phyloP scores from a whole-genome alignment of 495 filamentous ascomycete species.

The Penicillium robsamsonii region DNA sequence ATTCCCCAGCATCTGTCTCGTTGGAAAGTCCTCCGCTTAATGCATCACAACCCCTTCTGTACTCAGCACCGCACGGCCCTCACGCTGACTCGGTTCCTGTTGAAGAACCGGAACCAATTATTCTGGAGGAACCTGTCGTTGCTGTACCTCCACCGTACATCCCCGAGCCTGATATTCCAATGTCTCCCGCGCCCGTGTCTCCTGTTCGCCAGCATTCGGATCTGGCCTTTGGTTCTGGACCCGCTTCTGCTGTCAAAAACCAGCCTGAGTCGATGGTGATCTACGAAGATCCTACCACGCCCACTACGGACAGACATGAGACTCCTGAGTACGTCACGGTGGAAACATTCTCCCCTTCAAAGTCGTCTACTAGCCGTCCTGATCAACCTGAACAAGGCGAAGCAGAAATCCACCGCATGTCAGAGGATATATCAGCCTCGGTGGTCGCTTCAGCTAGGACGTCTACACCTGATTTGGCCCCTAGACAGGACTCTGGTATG shows the following conservation, averaged over 20 bases:
- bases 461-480: constrained; percentile 15
- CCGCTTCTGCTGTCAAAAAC: constrained; percentile 14
- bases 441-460: constrained; percentile 12
- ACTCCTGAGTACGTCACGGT: constrained; percentile 5
- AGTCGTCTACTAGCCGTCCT: constrained; percentile 1
- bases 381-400: constrained; percentile 2
- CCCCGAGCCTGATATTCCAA: constrained; percentile 1
- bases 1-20: constrained; percentile 33
- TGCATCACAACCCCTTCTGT: constrained; percentile 17
- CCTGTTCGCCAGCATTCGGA: constrained; percentile 1
- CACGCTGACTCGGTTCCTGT: constrained; percentile 10
- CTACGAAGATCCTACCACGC: constrained; percentile 44
- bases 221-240: neutral
- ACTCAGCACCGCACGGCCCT: constrained; percentile 5
- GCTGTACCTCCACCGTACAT: constrained; percentile 8
- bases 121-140: constrained; percentile 13
- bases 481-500: constrained; percentile 9
- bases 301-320: constrained; percentile 14
- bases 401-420: neutral
- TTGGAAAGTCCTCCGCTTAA: constrained; percentile 29
- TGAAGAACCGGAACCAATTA: constrained; percentile 17
- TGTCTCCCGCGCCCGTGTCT: neutral
- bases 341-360: constrained; percentile 13
- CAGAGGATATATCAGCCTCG: neutral
- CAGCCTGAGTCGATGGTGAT: constrained; percentile 35